Evolutionary conservation across 352 stramenopile species (phyloP).

Genomic region (Phytophthora constricta): DNA sequence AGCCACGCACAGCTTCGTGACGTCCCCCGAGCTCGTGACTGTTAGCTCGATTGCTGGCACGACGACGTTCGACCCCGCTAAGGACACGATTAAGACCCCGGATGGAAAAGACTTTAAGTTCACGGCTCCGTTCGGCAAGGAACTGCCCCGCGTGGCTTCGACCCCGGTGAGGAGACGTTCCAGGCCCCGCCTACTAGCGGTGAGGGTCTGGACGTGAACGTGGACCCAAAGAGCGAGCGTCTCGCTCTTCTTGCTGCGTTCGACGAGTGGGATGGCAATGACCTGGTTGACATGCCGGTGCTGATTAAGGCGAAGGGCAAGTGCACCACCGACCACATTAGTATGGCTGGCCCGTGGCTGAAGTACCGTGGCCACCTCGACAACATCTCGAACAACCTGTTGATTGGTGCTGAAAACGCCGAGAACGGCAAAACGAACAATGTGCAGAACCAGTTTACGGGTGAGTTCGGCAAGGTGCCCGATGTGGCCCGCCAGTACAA

Average conservation of each 20-base stretch:
- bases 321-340: constrained; percentile 96
- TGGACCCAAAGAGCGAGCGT: constrained; percentile 86
- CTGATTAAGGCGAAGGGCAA: constrained; percentile 96
- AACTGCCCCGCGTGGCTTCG: constrained; percentile 92
- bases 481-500: constrained; percentile 92
- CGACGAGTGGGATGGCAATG: constrained; percentile 90
- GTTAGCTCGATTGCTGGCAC: constrained; percentile 89
- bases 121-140: constrained; percentile 89
- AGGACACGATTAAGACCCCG: constrained; percentile 88
- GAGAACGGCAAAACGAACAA: constrained; percentile 93
- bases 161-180: constrained; percentile 93
- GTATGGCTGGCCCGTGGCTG: constrained; percentile 93
- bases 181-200: constrained; percentile 81
- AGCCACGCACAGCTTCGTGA: constrained; percentile 93
- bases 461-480: constrained; percentile 90
- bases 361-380: constrained; percentile 95
- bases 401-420: constrained; percentile 94
- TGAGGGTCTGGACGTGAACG: constrained; percentile 74
- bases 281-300: constrained; percentile 88
- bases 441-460: constrained; percentile 91
- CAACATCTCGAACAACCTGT: constrained; percentile 96
- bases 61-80: constrained; percentile 92
- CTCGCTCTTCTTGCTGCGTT: constrained; percentile 91
- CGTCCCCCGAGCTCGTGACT: constrained; percentile 92
- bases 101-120: constrained; percentile 93